Base-by-base conservation (phyloP, 768 basidiomycete species). In the Trametes coccinea region DNA sequence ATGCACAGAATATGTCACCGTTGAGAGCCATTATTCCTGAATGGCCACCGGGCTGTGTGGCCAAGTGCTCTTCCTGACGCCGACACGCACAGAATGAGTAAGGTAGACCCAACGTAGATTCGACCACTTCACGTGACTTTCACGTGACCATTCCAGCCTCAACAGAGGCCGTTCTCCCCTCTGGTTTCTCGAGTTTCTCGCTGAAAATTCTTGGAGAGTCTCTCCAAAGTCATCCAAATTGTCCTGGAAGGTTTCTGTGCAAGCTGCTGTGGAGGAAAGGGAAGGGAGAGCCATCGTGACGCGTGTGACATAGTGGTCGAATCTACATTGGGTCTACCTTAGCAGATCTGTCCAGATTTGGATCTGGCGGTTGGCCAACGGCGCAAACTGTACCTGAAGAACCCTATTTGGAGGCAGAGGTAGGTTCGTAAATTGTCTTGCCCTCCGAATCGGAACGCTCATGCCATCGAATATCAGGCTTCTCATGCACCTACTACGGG, bases 391-490 rank as follows among this genome's bases (percentile, higher is more conserved):
- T 64, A 59, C 62, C 53, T 64, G 47, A 31, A 49, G 48, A 30
- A 27, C 11, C 29, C 13, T 11, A 17, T 9, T 6, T 11, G 13
- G 58, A 44, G 27, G 17, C 37, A 17, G 17, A 37, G 51, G 58
- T 30, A 56, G 31, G 40, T 64, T 48, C 43, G 43, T 30, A 43
- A 46, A 49, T 51, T 56, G 40, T 40, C 62, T 45, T n/a, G 44
- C 48, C 57, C 58, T 64, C 58, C 62, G 62, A 39, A 30, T 52
- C 62, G 62, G 62, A 60, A 51, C 43, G 59, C 62, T 60, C 39
- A 60, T 56, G 52, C 50, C 56, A 58, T 59, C 46, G 44, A 31
- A 16, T 37, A 62, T 57, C 61, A 58, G 37, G 43, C 46, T 44
- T 37, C 29, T 47, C 52, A 22, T 31, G 45, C 33, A 45, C 39